Percentiles rank a stretch among this genome's conserved stretches.
Conservation (phyloP, 306 rosid genomes). For the Corylus avellana region DNA sequence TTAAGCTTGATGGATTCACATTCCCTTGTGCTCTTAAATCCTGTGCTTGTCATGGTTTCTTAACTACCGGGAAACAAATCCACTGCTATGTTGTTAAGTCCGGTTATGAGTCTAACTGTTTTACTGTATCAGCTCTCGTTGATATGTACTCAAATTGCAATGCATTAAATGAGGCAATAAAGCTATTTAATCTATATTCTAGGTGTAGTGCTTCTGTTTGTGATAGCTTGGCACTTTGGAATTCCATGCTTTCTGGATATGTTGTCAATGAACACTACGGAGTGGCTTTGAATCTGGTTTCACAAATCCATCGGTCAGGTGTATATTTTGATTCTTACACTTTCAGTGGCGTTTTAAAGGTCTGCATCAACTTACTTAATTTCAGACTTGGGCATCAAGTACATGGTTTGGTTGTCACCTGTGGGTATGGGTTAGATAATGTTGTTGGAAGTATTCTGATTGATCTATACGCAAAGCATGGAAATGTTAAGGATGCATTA, state of each 20-base stretch:
- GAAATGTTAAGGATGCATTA: conserved; percentile 52
- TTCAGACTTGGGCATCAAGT: conserved; percentile 63
- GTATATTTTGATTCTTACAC: conserved; percentile 63
- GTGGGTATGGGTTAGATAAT: conserved; percentile 63
- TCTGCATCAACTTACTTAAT: conserved; percentile 53
- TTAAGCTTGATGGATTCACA: conserved; percentile 69
- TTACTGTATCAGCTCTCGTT: conserved; percentile 67
- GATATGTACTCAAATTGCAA: conserved; percentile 81
- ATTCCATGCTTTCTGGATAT: conserved; percentile 83
- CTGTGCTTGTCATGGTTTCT: conserved; percentile 42
- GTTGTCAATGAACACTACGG: conserved; percentile 43
- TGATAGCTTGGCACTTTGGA: conserved; percentile 66
- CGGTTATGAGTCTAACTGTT: conserved; percentile 62
- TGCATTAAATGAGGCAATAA: conserved; percentile 48
- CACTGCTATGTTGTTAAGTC: conserved; percentile 61
- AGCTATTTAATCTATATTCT: conserved; percentile 50
- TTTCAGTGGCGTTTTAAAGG: conserved; percentile 64
- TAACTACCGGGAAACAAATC: conserved; percentile 57
- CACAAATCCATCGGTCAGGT: conserved; percentile 50
- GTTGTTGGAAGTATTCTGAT: conserved; percentile 78
- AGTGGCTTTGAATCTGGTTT: conserved; percentile 54
- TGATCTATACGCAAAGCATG: conserved; percentile 59
- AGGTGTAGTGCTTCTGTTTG: conserved; percentile 26
- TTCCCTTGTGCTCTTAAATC: conserved; percentile 72
- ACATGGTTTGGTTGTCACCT: conserved; percentile 69